These are phyloP conservation scores for Massariosphaeria phaeospora DNA, from an alignment of 495 filamentous ascomycete genomes.

Conservation along the genomic window DNA sequence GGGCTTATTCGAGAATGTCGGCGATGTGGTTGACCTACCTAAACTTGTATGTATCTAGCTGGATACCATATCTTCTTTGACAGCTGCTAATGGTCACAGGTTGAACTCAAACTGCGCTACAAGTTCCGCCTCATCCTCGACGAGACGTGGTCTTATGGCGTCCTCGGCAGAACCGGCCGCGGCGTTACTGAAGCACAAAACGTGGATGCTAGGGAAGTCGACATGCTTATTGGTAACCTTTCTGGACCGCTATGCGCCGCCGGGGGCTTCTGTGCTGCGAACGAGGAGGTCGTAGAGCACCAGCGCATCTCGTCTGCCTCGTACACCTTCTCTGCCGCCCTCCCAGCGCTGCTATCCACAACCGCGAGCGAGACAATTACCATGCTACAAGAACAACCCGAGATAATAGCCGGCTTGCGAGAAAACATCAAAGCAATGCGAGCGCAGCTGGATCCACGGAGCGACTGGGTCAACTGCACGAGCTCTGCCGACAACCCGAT, in stretches of 20 bases:
- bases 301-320: constrained; percentile 85
- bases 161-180: constrained; percentile 82
- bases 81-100: constrained; percentile 45
- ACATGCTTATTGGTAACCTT: constrained; percentile 94
- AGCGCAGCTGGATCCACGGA: constrained; percentile 81
- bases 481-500: constrained; percentile 81
- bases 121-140: constrained; percentile 97
- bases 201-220: constrained; percentile 81
- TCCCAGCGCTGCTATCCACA: constrained; percentile 88
- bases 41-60: constrained; percentile 62
- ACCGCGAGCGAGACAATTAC: constrained; percentile 87
- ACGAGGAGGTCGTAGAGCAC: constrained; percentile 85
- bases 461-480: constrained; percentile 85
- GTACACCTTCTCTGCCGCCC: constrained; percentile 91
- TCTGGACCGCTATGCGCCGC: constrained; percentile 85
- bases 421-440: constrained; percentile 79
- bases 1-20: constrained; percentile 84
- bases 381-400: constrained; percentile 76
- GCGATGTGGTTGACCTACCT: constrained; percentile 79
- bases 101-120: constrained; percentile 87
- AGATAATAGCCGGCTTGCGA: constrained; percentile 66
- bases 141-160: constrained; percentile 94
- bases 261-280: constrained; percentile 91
- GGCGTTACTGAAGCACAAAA: constrained; percentile 94
- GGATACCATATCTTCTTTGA: neutral